These are phyloP conservation scores for Fusarium sp. DNA, from an alignment of 2,329 filamentous ascomycete species.

Conservation along the genomic window DNA sequence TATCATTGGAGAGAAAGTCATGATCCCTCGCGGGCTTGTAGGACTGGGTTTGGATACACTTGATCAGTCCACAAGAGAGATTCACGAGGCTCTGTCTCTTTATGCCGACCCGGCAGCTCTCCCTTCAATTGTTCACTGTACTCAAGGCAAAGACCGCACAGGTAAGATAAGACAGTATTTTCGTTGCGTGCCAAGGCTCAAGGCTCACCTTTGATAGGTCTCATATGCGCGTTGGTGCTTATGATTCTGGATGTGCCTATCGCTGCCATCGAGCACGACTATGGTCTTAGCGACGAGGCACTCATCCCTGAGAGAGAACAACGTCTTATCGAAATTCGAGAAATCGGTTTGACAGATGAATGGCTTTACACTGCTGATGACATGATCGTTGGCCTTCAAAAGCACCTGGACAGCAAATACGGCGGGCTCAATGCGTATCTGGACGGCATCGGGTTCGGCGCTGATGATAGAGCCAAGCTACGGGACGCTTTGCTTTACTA, in stretches of 20 bases:
- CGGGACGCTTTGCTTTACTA: slow-evolving; percentile 59
- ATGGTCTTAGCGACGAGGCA: slow-evolving; percentile 71
- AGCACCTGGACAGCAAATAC: slow-evolving; percentile 70
- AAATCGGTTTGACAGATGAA: slow-evolving; percentile 78
- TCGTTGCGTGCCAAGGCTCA: neutral
- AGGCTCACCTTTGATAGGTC: slow-evolving; percentile 63
- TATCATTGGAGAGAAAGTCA: slow-evolving; percentile 76
- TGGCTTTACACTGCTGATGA: slow-evolving; percentile 75
- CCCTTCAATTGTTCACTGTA: slow-evolving; percentile 83
- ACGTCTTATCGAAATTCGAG: slow-evolving; percentile 74
- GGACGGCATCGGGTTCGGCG: slow-evolving; percentile 68
- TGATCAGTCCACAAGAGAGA: slow-evolving; percentile 73
- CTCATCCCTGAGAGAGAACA: slow-evolving; percentile 71
- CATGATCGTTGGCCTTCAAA: slow-evolving; percentile 70
- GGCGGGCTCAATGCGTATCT: slow-evolving; percentile 77
- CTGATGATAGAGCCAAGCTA: slow-evolving; percentile 56
- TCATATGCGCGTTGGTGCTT: slow-evolving; percentile 76
- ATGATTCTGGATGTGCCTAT: slow-evolving; percentile 70
- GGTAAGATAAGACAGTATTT: slow-evolving; percentile 36
- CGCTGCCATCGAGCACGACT: slow-evolving; percentile 76
- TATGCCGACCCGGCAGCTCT: slow-evolving; percentile 57
- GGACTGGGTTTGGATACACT: slow-evolving; percentile 78
- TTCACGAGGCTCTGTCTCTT: slow-evolving; percentile 57
- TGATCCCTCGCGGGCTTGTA: slow-evolving; percentile 77
- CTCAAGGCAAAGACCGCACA: slow-evolving; percentile 85